These are phyloP conservation scores for Musa itinerans DNA, from an alignment of 176 grass and related monocot genomes.

Conservation along the genomic window DNA sequence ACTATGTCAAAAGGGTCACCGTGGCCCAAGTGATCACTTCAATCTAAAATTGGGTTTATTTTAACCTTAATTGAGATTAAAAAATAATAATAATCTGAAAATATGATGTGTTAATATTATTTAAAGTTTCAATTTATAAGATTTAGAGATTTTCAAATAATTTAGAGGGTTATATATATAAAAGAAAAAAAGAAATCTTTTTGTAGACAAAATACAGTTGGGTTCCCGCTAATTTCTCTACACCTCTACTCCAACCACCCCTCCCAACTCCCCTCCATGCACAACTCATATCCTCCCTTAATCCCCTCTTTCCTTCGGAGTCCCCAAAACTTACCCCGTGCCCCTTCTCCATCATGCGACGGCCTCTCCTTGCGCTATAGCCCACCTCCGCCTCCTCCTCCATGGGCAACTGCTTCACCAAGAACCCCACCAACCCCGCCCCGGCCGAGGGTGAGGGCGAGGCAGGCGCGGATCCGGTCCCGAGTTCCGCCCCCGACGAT, in stretches of 20 bases:
- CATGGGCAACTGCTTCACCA: not conserved
- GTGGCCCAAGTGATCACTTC: too few relatives aligned
- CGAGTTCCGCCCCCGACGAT: not conserved
- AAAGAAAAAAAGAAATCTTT: not conserved
- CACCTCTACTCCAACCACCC: not conserved
- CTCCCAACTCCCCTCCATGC: not conserved
- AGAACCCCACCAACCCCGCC: not conserved
- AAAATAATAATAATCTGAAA: too few relatives aligned
- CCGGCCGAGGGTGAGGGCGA: not conserved
- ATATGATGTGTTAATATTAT: too few relatives aligned
- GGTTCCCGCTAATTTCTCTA: not conserved
- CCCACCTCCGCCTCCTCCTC: not conserved
- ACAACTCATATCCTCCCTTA: not conserved
- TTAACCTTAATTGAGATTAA: too few relatives aligned
- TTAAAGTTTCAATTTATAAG: too few relatives aligned
- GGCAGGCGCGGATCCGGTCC: not conserved
- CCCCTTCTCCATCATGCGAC: not conserved
- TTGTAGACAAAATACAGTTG: not conserved
- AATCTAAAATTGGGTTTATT: too few relatives aligned
- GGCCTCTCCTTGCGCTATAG: not conserved
- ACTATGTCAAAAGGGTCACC: too few relatives aligned
- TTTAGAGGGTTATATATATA: too few relatives aligned
- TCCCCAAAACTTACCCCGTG: not conserved
- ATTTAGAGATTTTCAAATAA: too few relatives aligned
- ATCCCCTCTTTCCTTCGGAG: not conserved